Conservation (phyloP, 176 grass and related monocot genomes). For the Oryza rufipogon region DNA sequence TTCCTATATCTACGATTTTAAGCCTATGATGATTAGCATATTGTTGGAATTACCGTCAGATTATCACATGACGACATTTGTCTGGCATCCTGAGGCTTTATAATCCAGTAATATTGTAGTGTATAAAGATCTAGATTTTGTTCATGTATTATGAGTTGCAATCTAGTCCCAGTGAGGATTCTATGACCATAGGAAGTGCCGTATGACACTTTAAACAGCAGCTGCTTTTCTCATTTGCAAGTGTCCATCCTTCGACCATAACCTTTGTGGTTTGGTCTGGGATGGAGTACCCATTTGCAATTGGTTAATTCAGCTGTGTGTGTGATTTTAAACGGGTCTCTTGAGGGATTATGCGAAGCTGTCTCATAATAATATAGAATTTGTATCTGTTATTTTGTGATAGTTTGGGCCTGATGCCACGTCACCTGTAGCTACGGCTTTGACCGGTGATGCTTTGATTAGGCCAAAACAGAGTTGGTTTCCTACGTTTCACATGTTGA, state of each 20-base stretch:
- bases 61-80: conserved; percentile 58
- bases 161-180: conserved; percentile 42
- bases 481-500: conserved; percentile 63
- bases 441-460: conserved; percentile 78
- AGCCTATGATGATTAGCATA: conserved; percentile 70
- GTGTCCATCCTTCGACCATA: conserved; percentile 11
- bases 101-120: accelerated
- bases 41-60: conserved; percentile 99
- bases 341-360: conserved; percentile 49
- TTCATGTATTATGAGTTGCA: not conserved
- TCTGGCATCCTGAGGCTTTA: conserved; percentile 70
- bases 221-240: conserved; percentile 31
- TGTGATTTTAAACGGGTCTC: conserved; percentile 88
- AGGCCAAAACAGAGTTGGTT: conserved; percentile 51
- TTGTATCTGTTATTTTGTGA: accelerated
- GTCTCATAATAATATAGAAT: not conserved
- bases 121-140: too few species aligned
- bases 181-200: conserved; percentile 87
- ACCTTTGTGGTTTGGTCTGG: conserved; percentile 45
- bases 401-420: conserved; percentile 62
- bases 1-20: not conserved
- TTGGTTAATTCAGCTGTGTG: conserved; percentile 50
- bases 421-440: conserved; percentile 57
- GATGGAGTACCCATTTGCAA: conserved; percentile 6
- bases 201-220: conserved; percentile 82